These are phyloP conservation scores for Fusarium palustre DNA, from an alignment of 2,329 filamentous ascomycete species.

Conservation along the genomic window DNA sequence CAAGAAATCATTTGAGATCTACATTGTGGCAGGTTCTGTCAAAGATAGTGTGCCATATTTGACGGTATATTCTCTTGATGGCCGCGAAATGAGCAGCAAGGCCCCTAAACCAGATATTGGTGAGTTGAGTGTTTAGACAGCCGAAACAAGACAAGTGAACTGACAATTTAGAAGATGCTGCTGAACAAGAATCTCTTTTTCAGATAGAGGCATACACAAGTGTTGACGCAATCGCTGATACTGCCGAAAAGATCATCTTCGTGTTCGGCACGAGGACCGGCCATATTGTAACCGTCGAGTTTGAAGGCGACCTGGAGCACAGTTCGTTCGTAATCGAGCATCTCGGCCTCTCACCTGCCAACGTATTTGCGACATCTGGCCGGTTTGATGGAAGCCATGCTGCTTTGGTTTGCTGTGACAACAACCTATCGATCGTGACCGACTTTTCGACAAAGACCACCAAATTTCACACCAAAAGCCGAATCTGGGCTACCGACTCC, in stretches of 20 bases:
- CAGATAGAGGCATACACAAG: conserved; percentile 61
- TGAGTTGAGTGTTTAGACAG: conserved; percentile 6
- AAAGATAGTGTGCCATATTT: conserved; percentile 51
- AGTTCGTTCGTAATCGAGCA: conserved; percentile 49
- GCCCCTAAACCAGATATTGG: conserved; percentile 26
- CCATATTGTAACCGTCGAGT: conserved; percentile 58
- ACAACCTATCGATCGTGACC: conserved; percentile 58
- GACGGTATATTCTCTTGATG: conserved; percentile 48
- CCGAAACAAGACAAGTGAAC: neutral
- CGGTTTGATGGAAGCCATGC: conserved; percentile 44
- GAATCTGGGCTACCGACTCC: conserved; percentile 65
- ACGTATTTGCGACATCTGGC: conserved; percentile 48
- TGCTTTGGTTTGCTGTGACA: conserved; percentile 63
- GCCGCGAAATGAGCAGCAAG: conserved; percentile 35
- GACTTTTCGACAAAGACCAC: conserved; percentile 48
- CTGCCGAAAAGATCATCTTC: conserved; percentile 48
- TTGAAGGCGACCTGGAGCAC: conserved; percentile 38
- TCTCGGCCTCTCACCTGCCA: conserved; percentile 53
- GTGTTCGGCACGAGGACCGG: conserved; percentile 65
- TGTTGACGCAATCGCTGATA: conserved; percentile 53
- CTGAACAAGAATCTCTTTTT: neutral
- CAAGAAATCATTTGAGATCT: conserved; percentile 40
- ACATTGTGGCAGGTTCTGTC: conserved; percentile 53
- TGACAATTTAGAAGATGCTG: conserved; percentile 17
- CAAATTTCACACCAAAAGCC: conserved; percentile 56